Percentiles rank a stretch among this genome's conserved stretches.
Evolutionary conservation across 371 early-diverging fungal genomes (phyloP).

Genomic region (Rhizopus stolonifer): DNA sequence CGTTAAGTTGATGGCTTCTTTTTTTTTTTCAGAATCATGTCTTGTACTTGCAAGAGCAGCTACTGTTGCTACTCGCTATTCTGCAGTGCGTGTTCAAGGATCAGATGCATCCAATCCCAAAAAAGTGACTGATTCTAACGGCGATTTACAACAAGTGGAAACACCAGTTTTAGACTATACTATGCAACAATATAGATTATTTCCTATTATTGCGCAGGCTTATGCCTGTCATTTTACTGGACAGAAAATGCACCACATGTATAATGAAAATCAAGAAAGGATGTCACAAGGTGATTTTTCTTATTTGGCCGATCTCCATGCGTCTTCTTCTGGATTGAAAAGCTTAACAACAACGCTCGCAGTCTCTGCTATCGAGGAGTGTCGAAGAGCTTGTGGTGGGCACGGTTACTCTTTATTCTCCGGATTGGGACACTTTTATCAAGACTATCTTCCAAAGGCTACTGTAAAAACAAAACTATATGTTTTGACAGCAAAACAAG

Average conservation of each 20-base stretch:
- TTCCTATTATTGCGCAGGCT: conserved; percentile 78
- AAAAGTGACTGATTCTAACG: conserved; percentile 29
- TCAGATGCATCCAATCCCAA: conserved; percentile 57
- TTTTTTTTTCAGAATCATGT: conserved; percentile 31
- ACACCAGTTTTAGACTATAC: conserved; percentile 79
- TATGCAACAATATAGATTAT: conserved; percentile 76
- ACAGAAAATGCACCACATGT: conserved; percentile 68
- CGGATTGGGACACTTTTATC: conserved; percentile 74
- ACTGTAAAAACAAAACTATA: conserved; percentile 43
- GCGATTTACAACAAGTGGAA: conserved; percentile 46
- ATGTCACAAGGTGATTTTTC: conserved; percentile 74
- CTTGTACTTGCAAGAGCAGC: conserved; percentile 75
- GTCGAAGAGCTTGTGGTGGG: conserved; percentile 84
- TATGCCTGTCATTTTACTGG: conserved; percentile 79
- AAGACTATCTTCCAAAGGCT: conserved; percentile 72
- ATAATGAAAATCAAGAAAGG: conserved; percentile 62
- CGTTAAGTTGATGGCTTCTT: no score
- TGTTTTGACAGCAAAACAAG: not conserved
- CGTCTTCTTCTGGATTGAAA: conserved; percentile 85
- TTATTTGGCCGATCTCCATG: conserved; percentile 77
- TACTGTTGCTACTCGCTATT: conserved; percentile 80
- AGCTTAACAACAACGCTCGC: conserved; percentile 74
- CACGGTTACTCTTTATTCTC: conserved; percentile 83
- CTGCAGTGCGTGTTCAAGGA: conserved; percentile 82
- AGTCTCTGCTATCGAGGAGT: conserved; percentile 75